phyloP scores from a whole-genome alignment of 2,329 filamentous ascomycete species.

The Colletotrichum spaethianum region DNA sequence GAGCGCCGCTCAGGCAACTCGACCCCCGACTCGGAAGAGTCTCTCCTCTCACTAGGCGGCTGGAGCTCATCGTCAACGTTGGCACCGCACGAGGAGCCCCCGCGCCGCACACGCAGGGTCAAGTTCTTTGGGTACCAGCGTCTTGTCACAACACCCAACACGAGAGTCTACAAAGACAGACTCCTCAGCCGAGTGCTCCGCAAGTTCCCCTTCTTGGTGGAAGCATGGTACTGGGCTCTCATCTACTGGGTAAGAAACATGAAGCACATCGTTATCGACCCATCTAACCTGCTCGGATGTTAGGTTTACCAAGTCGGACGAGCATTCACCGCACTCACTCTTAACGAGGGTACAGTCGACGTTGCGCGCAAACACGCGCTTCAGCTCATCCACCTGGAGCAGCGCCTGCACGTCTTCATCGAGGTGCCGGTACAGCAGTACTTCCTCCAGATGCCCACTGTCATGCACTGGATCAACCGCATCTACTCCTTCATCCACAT shows the following conservation, averaged over 20 bases:
- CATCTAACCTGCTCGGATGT: background rate
- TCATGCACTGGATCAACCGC: slow-evolving; percentile 80
- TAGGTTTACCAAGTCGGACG: slow-evolving; percentile 83
- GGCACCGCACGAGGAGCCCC: slow-evolving; percentile 47
- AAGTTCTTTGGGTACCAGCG: slow-evolving; percentile 48
- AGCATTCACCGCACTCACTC: slow-evolving; percentile 78
- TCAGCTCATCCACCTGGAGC: slow-evolving; percentile 76
- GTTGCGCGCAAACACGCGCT: slow-evolving; percentile 78
- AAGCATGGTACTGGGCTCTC: slow-evolving; percentile 83
- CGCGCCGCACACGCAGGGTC: slow-evolving; percentile 51
- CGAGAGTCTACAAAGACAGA: slow-evolving; percentile 70
- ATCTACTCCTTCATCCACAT: slow-evolving; percentile 85
- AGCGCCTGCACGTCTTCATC: slow-evolving; percentile 74
- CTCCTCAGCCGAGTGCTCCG: slow-evolving; percentile 74
- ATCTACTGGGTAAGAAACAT: slow-evolving; percentile 80
- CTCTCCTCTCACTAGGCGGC: slow-evolving; percentile 34
- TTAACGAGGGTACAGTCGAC: slow-evolving; percentile 77
- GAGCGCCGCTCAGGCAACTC: slow-evolving; percentile 40
- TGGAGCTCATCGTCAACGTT: slow-evolving; percentile 47
- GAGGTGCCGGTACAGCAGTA: slow-evolving; percentile 73
- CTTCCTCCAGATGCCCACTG: slow-evolving; percentile 63
- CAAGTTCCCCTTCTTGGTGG: slow-evolving; percentile 79
- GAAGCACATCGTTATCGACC: background rate
- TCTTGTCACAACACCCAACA: slow-evolving; percentile 73
- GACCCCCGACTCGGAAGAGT: slow-evolving; percentile 37